These are phyloP conservation scores for Fusarium sp. DNA, from an alignment of 2,329 filamentous ascomycete genomes.

Conservation along the genomic window DNA sequence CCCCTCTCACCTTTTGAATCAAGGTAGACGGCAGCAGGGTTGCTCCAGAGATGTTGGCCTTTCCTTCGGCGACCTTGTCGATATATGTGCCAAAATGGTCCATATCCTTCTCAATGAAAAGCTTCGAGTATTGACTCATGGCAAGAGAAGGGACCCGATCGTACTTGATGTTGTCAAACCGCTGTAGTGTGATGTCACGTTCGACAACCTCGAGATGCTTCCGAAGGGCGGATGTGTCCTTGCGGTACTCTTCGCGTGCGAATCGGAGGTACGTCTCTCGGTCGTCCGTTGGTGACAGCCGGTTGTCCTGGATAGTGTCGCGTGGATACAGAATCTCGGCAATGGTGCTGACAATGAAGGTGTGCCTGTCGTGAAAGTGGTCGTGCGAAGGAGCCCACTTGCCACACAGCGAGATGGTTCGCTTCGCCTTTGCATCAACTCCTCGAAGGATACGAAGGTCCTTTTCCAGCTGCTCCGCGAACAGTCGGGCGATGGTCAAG, in stretches of 20 bases:
- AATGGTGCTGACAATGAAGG: conserved; percentile 67
- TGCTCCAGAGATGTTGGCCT: conserved; percentile 65
- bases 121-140: conserved; percentile 63
- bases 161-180: conserved; percentile 65
- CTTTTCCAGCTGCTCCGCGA: conserved; percentile 64
- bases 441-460: conserved; percentile 59
- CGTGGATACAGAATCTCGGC: conserved; percentile 64
- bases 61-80: conserved; percentile 59
- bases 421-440: conserved; percentile 53
- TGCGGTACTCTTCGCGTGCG: conserved; percentile 65
- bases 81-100: conserved; percentile 64
- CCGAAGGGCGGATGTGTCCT: conserved; percentile 63
- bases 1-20: conserved; percentile 44
- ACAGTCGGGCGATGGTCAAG: conserved; percentile 65
- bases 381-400: conserved; percentile 71
- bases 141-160: conserved; percentile 67
- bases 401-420: conserved; percentile 65
- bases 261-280: conserved; percentile 65
- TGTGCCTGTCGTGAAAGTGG: conserved; percentile 69
- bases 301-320: conserved; percentile 43
- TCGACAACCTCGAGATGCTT: conserved; percentile 66
- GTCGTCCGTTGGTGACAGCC: conserved; percentile 50
- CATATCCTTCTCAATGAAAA: conserved; percentile 64
- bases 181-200: conserved; percentile 59
- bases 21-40: conserved; percentile 65